These are phyloP conservation scores for Syzygium malaccense DNA, from an alignment of 441 rosid species.

Conservation along the genomic window DNA sequence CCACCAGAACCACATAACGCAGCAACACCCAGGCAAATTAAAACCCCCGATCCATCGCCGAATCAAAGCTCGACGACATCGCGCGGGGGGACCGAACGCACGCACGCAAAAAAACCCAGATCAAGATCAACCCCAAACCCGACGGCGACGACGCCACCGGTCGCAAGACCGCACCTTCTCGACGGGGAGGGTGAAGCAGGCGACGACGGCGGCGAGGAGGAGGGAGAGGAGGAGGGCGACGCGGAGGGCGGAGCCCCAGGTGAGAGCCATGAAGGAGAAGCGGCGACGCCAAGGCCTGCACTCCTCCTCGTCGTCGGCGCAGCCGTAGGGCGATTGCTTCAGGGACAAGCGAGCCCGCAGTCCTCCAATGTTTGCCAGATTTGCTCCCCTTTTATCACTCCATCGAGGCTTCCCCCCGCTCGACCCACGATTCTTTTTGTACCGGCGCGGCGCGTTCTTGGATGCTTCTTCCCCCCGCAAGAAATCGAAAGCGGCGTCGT, in stretches of 20 bases:
- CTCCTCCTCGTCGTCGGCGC: conserved; percentile 28
- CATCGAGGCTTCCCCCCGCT: not conserved
- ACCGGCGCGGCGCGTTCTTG: not conserved
- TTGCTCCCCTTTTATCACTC: not conserved
- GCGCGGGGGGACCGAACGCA: not conserved
- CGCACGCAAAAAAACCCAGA: not conserved
- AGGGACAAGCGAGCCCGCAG: conserved; percentile 51
- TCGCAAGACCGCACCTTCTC: conserved; percentile 49
- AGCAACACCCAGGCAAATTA: not conserved
- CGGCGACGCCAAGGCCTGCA: conserved; percentile 58
- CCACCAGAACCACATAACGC: not conserved
- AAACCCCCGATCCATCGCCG: not conserved
- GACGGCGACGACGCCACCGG: not conserved
- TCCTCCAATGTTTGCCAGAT: conserved; percentile 56
- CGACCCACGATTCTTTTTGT: not conserved
- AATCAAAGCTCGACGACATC: not conserved
- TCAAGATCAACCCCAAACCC: not conserved
- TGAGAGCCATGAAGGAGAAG: conserved; percentile 57
- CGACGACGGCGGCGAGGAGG: conserved; percentile 59
- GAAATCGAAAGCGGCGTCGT: not conserved
- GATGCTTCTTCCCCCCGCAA: not conserved
- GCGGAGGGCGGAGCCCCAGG: conserved; percentile 74
- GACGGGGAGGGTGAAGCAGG: conserved; percentile 84
- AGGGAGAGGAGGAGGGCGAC: conserved; percentile 59
- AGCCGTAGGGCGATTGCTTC: conserved; percentile 32